These are phyloP conservation scores for Podaxis rugospora DNA, from an alignment of 768 basidiomycete species.

Conservation along the genomic window DNA sequence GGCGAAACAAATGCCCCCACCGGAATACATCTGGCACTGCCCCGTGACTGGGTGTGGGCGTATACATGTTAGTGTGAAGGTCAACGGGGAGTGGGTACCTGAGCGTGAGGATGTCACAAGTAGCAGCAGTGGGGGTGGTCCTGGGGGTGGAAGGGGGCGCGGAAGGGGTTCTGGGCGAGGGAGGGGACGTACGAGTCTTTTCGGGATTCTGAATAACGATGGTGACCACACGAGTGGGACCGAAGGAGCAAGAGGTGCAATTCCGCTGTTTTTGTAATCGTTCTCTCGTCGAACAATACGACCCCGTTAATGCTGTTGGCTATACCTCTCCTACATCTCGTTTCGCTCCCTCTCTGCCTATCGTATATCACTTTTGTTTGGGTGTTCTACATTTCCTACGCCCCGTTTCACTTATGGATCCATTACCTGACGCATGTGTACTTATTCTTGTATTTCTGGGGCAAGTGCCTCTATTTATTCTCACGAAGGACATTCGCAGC, in stretches of 20 bases:
- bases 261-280: constrained; percentile 38
- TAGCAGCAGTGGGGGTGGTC: neutral
- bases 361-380: neutral
- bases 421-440: neutral
- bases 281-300: neutral
- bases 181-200: neutral
- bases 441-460: neutral
- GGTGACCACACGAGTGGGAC: neutral
- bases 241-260: constrained; percentile 29
- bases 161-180: constrained; percentile 20
- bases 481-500: too few relatives aligned
- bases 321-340: neutral
- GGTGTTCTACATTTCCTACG: neutral
- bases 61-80: constrained; percentile 51
- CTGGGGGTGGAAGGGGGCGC: constrained; percentile 11
- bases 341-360: neutral
- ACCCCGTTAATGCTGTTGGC: neutral
- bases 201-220: constrained; percentile 3
- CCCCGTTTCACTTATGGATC: neutral
- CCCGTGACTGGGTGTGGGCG: constrained; percentile 56
- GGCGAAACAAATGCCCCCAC: constrained; percentile 15
- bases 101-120: constrained; percentile 34
- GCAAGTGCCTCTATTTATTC: neutral
- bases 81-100: constrained; percentile 57
- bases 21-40: constrained; percentile 55